phyloP scores from a whole-genome alignment of 2,329 filamentous ascomycete species.

The Penicillium oxalicum region DNA sequence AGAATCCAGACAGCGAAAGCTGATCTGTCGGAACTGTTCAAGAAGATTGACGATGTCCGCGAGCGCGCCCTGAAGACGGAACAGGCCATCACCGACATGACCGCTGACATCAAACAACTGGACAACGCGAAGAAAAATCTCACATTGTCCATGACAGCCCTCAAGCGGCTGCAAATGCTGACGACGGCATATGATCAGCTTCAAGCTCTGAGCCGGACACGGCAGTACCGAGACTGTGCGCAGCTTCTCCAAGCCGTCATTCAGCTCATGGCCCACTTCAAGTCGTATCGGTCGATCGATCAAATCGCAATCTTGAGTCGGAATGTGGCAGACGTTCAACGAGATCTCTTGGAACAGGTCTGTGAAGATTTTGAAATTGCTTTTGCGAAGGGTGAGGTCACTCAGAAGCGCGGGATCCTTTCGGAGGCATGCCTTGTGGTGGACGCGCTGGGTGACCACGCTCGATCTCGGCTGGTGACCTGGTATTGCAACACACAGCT shows the following conservation, averaged over 20 bases:
- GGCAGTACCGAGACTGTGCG: constrained; percentile 92
- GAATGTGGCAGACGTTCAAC: constrained; percentile 87
- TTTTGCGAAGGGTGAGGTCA: constrained; percentile 82
- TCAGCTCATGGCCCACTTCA: constrained; percentile 97
- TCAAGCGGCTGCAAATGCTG: constrained; percentile 96
- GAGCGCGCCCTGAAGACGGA: constrained; percentile 86
- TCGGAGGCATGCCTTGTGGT: constrained; percentile 87
- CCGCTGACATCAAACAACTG: constrained; percentile 93
- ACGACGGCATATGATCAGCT: constrained; percentile 99
- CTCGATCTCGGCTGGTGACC: constrained; percentile 72
- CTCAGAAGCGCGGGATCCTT: constrained; percentile 62
- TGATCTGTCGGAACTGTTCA: constrained; percentile 84
- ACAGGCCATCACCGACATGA: constrained; percentile 96
- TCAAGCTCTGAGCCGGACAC: constrained; percentile 69
- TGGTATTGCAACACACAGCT: constrained; percentile 99
- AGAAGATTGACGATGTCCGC: constrained; percentile 89
- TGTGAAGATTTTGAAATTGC: constrained; percentile 97
- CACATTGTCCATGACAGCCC: constrained; percentile 92
- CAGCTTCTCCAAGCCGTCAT: constrained; percentile 90
- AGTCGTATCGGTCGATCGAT: constrained; percentile 94
- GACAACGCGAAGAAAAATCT: constrained; percentile 96
- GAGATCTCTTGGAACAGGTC: constrained; percentile 91
- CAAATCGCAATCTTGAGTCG: constrained; percentile 91
- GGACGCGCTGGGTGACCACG: constrained; percentile 86
- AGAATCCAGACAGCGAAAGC: constrained; percentile 87